Evolutionary conservation across 2,329 filamentous ascomycete species (phyloP).

Genomic region (Curvularia spicifera): DNA sequence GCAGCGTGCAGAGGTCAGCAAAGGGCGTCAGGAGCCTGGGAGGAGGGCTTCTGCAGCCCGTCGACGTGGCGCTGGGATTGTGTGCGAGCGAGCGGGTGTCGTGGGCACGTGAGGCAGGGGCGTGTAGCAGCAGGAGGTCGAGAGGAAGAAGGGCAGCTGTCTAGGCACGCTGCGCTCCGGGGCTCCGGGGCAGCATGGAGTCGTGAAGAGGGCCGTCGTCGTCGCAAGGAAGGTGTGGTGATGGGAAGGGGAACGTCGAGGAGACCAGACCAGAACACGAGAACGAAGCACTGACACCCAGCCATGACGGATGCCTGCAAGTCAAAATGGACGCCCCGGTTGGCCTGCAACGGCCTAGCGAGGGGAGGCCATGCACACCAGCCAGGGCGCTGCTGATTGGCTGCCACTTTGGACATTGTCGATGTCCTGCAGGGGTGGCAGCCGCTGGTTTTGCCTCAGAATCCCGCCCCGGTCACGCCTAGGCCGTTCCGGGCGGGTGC

Average conservation of each 20-base stretch:
- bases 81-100: constrained; percentile 24
- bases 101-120: constrained; percentile 32
- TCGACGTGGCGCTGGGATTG: constrained; percentile 45
- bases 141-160: constrained; percentile 5
- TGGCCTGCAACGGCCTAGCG: constrained; percentile 26
- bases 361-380: constrained; percentile 16
- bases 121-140: constrained; percentile 5
- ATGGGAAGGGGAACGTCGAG: constrained; percentile 37
- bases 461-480: constrained; percentile 20
- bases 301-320: constrained; percentile 33
- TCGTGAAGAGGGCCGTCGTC: constrained; percentile 23
- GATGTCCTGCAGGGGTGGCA: constrained; percentile 19
- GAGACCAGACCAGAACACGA: constrained; percentile 37
- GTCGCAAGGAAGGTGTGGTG: constrained; percentile 30
- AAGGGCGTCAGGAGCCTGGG: constrained; percentile 13
- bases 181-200: constrained; percentile 35
- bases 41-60: constrained; percentile 24
- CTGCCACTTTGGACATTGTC: constrained; percentile 22
- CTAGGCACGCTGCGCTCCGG: constrained; percentile 32
- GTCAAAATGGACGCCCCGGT: constrained; percentile 23
- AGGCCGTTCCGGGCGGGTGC: constrained; percentile 8
- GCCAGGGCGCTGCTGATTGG: constrained; percentile 21
- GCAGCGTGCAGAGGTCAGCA: constrained; percentile 12
- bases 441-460: constrained; percentile 26
- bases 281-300: constrained; percentile 33